Evolutionary conservation across 176 grass and related monocot genomes (phyloP).

Genomic region (Lolium perenne): DNA sequence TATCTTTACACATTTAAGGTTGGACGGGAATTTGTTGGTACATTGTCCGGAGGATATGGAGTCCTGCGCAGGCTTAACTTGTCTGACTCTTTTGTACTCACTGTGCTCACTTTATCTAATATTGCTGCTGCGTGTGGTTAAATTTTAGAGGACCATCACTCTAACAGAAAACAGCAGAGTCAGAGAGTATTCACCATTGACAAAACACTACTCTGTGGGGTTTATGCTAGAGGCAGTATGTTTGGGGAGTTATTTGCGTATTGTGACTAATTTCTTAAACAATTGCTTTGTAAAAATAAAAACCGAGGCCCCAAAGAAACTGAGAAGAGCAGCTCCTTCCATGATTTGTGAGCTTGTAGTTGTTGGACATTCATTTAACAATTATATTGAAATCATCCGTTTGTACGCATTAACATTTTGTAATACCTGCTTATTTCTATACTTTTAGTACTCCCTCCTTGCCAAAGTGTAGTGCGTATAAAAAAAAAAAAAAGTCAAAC

Average conservation of each 20-base stretch:
- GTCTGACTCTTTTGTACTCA: slow-evolving; percentile 5
- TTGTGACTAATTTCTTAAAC: not conserved
- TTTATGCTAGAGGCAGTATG: slow-evolving; percentile 8
- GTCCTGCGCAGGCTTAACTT: not conserved
- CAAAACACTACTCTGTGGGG: not conserved
- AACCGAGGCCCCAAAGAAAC: not conserved
- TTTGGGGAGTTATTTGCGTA: not conserved
- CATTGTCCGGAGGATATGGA: not conserved
- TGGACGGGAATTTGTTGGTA: not conserved
- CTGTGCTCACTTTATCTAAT: not conserved
- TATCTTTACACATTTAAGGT: slow-evolving; percentile 26
- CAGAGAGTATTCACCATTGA: not conserved
- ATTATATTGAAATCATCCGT: not conserved
- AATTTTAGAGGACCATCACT: not conserved
- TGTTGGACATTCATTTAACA: not conserved
- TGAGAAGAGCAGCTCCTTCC: not conserved
- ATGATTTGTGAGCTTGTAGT: not conserved
- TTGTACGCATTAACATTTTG: not conserved
- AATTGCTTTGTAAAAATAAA: slow-evolving; percentile 5
- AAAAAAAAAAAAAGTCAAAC: too few species aligned
- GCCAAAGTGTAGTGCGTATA: too few species aligned
- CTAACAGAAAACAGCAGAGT: not conserved
- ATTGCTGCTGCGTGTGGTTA: not conserved
- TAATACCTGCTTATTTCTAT: not conserved
- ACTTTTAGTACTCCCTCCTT: not conserved